These are phyloP conservation scores for Castanea sativa DNA, from an alignment of 306 rosid genomes.

Conservation along the genomic window DNA sequence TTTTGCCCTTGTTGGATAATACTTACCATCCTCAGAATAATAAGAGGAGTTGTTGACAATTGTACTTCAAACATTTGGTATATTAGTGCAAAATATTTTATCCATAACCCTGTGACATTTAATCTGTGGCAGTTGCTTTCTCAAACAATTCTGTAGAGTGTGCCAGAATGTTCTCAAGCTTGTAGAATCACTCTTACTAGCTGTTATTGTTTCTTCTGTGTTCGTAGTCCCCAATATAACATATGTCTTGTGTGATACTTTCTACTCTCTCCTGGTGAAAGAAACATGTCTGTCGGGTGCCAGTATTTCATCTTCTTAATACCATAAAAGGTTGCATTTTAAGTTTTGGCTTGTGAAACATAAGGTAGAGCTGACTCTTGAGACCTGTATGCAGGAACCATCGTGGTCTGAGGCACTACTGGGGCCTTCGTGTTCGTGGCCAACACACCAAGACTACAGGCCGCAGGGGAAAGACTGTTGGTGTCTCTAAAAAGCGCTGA, in stretches of 20 bases:
- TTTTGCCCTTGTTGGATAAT: not conserved
- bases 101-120: not conserved
- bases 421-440: constrained; percentile 73
- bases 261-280: not conserved
- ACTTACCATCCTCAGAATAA: not conserved
- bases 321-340: not conserved
- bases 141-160: no score
- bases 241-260: not conserved
- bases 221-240: not conserved
- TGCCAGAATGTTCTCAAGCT: no score
- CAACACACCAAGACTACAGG: constrained; percentile 93
- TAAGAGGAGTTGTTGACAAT: not conserved
- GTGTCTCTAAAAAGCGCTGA: constrained; percentile 91
- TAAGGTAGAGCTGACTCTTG: not conserved
- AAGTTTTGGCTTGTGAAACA: not conserved
- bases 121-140: not conserved
- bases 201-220: no score
- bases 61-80: not conserved
- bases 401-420: constrained; percentile 40
- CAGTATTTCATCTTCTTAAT: not conserved
- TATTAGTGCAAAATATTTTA: not conserved
- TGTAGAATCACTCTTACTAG: no score
- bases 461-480: constrained; percentile 83
- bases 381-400: constrained; percentile 27
- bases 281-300: not conserved